Evolutionary conservation across 2,329 filamentous ascomycete genomes (phyloP), one percentile per base, ranked within the genome.

Genomic region (Colletotrichum sp.): DNA sequence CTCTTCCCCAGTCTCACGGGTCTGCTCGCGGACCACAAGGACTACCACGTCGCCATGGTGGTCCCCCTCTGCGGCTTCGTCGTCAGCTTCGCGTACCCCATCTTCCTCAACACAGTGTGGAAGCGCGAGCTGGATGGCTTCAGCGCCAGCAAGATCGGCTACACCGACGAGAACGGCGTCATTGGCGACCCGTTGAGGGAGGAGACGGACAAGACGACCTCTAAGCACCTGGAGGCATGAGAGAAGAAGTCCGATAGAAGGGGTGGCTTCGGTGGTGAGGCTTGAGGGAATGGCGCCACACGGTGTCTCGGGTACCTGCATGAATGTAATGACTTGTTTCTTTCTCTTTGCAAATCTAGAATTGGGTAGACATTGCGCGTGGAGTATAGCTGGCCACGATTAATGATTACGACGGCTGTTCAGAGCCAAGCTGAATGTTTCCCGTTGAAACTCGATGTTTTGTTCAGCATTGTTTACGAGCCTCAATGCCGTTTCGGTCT

Each of bases 31-130:
- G 74, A 76, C 48, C 48, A 61, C 39, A 60, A 55, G 43, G 65
- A 39, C 58, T 70, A 76, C 27, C 70, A 74, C 0, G 84, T 90
- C 55, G 90, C 92, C 6, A 93, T 95, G 91, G 86, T 92, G 10
- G 92, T 95, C 2, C 93, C 93, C 0, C 80, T 94, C 60, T 79
- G 79, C 67, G 93, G 93, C 79, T 91, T 93, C 81, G 81, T 91
- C 6, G 87, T 85, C 3, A 89, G 91, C 1, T 88, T 85, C 85
- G 85, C 87, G 2, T 93, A 93, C 77, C 88, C 91, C 0, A 39
- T 91, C 34, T 88, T 88, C 13, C 91, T 93, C 76, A 95, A 95
- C 83, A 76, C 74, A 5, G 18, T 73, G 18, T 77, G 70, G 69
- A 77, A 65, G 68, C 48, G 60, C 22, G 76, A 77, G 69, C 56